Conservation (phyloP, 352 stramenopile species). For the Pythium rhizo-oryzae region DNA sequence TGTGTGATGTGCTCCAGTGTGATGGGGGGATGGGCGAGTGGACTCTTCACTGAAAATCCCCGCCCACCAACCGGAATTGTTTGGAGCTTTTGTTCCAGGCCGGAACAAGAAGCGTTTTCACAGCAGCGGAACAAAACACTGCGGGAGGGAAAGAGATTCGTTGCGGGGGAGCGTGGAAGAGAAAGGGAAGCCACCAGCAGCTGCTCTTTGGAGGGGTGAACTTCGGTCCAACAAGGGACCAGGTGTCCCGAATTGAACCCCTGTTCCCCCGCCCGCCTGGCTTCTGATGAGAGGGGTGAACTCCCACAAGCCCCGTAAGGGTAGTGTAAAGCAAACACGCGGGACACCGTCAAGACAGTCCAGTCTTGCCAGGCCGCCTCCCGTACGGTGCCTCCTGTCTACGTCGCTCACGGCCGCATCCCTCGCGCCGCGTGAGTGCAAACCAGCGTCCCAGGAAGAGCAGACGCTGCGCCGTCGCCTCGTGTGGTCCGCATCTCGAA, state of each 20-base stretch:
- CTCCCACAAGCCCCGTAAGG: background rate
- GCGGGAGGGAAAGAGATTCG: constrained; percentile 11
- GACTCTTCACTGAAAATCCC: too few relatives aligned
- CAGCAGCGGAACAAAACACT: constrained; percentile 6
- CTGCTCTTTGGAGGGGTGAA: constrained; percentile 11
- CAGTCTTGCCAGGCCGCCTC: background rate
- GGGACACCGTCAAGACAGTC: constrained; percentile 20
- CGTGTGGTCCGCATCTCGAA: background rate
- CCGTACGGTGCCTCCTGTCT: too few relatives aligned
- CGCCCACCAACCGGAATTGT: too few relatives aligned
- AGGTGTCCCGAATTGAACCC: constrained; percentile 9
- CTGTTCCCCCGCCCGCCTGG: background rate
- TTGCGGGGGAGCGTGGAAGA: constrained; percentile 5
- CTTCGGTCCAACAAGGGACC: constrained; percentile 18
- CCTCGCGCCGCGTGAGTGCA: background rate
- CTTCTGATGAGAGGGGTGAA: constrained; percentile 1
- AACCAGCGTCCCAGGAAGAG: background rate
- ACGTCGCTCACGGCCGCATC: background rate
- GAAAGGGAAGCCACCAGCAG: constrained; percentile 7
- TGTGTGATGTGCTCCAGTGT: background rate
- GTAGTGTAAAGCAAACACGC: constrained; percentile 17
- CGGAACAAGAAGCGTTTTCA: background rate
- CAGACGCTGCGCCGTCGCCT: constrained; percentile 11
- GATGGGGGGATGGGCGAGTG: background rate
- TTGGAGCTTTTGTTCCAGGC: background rate